Conservation (phyloP, 192 early-diverging fungal genomes). For the Lobosporangium transversale region DNA sequence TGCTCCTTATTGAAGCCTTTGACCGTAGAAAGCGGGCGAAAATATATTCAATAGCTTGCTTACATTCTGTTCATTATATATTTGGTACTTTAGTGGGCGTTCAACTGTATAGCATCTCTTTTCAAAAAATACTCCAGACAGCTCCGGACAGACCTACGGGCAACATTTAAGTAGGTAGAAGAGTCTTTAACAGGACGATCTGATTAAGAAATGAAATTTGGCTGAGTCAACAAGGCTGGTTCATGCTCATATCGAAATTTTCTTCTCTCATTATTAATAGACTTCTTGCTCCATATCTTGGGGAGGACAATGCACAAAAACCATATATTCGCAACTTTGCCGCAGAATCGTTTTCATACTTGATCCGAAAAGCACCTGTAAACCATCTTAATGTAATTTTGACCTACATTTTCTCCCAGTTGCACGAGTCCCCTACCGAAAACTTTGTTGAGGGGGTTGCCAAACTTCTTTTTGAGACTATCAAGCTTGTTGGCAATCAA, state of each 20-base stretch:
- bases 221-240: no score
- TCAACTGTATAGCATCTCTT: slow-evolving; percentile 88
- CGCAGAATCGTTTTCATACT: slow-evolving; percentile 90
- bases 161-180: slow-evolving; percentile 73
- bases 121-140: slow-evolving; percentile 89
- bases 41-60: no score
- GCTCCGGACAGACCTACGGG: slow-evolving; percentile 73
- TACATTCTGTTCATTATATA: no score
- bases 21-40: no score
- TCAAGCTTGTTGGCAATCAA: slow-evolving; percentile 71
- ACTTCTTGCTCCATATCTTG: slow-evolving; percentile 78
- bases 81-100: slow-evolving; percentile 65
- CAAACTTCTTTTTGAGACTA: slow-evolving; percentile 84
- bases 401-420: slow-evolving; percentile 67
- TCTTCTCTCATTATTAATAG: slow-evolving; percentile 30
- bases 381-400: slow-evolving; percentile 70
- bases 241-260: no score
- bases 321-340: slow-evolving; percentile 87
- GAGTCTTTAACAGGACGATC: background rate
- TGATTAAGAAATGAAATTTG: background rate
- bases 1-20: no score
- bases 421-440: slow-evolving; percentile 54
- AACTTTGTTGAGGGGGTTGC: slow-evolving; percentile 79
- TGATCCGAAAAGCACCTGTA: slow-evolving; percentile 81
- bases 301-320: slow-evolving; percentile 71